These are phyloP conservation scores for Tillandsia leiboldiana DNA, from an alignment of 176 grass and related monocot genomes.

Conservation along the genomic window DNA sequence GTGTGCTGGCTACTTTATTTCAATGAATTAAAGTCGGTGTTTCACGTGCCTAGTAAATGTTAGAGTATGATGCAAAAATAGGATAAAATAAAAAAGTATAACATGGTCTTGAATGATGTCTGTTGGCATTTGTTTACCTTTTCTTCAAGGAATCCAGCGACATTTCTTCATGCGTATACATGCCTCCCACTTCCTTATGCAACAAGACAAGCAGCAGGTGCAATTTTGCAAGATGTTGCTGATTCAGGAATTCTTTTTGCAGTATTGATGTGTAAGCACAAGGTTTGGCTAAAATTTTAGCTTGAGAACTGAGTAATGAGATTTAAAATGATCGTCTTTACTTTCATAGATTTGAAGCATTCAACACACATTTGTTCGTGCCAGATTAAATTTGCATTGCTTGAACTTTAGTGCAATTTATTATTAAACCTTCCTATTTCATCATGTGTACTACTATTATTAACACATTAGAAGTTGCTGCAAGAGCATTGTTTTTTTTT, in stretches of 20 bases:
- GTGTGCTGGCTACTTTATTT: too few relatives aligned
- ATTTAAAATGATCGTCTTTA: not conserved
- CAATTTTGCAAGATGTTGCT: constrained; percentile 87
- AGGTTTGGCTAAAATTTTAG: constrained; percentile 41
- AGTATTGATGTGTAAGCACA: constrained; percentile 89
- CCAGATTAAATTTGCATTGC: too few relatives aligned
- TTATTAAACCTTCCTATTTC: too few relatives aligned
- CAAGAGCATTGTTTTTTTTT: too few relatives aligned
- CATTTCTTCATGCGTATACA: constrained; percentile 98
- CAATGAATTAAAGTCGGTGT: too few relatives aligned
- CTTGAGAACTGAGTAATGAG: not conserved
- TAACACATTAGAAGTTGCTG: too few relatives aligned
- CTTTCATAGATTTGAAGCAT: not conserved
- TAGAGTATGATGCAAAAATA: not conserved
- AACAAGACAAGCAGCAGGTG: constrained; percentile 75
- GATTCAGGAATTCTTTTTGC: constrained; percentile 93
- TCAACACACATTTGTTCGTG: not conserved
- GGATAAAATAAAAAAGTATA: not conserved
- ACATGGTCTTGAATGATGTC: not conserved
- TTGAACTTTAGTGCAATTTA: too few relatives aligned
- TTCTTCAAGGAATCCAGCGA: constrained; percentile 71
- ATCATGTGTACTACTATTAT: too few relatives aligned
- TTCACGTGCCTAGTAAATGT: too few relatives aligned
- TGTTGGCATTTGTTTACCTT: not conserved
- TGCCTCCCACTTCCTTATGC: constrained; percentile 71